Conservation (phyloP, 495 filamentous ascomycete species). For the Penicillium paradoxum region DNA sequence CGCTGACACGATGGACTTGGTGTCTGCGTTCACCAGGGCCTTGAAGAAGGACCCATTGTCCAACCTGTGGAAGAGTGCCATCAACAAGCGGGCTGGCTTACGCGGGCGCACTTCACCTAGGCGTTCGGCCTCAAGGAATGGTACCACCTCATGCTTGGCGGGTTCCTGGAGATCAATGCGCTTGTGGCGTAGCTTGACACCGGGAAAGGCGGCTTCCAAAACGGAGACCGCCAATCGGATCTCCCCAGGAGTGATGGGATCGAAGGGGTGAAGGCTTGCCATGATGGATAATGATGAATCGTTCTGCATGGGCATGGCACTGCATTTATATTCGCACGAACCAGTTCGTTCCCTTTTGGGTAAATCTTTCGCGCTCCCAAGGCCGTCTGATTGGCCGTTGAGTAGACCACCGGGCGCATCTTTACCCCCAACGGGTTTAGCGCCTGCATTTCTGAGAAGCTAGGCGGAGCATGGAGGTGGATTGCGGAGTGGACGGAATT, state of each 20-base stretch:
- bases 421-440: constrained; percentile 19
- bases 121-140: constrained; percentile 40
- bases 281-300: constrained; percentile 8
- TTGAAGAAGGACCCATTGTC: constrained; percentile 42
- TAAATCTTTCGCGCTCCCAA: constrained; percentile 19
- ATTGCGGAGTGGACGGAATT: background rate
- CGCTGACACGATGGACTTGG: constrained; percentile 31
- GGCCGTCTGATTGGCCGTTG: constrained; percentile 9
- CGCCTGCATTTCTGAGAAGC: background rate
- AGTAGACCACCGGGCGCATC: constrained; percentile 12
- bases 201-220: constrained; percentile 36
- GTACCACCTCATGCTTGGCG: constrained; percentile 38
- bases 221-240: constrained; percentile 38
- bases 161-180: constrained; percentile 44
- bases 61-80: constrained; percentile 37
- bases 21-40: constrained; percentile 40
- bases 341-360: constrained; percentile 7
- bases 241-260: constrained; percentile 40
- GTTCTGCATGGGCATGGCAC: background rate
- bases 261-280: constrained; percentile 38
- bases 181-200: constrained; percentile 39
- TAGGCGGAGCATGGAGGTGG: background rate
- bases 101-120: constrained; percentile 28
- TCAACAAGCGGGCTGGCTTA: constrained; percentile 37
- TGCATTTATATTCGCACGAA: background rate